A percentile compares a stretch with the other conserved stretches of the same genome.
Evolutionary conservation across 331 rosid genomes (phyloP).

Genomic region (Malus hybrid): DNA sequence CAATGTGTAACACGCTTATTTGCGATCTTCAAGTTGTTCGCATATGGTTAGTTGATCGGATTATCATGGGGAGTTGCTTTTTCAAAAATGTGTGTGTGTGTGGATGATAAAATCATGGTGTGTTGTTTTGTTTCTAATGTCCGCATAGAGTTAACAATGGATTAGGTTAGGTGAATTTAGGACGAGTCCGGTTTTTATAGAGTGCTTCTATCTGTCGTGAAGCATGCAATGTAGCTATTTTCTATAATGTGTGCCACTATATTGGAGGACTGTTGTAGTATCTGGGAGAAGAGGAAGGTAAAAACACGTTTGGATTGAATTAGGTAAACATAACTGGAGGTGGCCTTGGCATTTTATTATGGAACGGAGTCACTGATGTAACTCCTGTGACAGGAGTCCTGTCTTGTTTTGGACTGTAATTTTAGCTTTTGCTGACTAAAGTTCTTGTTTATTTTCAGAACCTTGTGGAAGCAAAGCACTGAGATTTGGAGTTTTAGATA

Average conservation of each 20-base stretch:
- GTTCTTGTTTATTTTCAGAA: slow-evolving; percentile 41
- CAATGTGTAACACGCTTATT: not conserved
- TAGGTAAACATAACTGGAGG: not conserved
- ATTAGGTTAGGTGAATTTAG: not conserved
- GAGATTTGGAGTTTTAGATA: slow-evolving; percentile 26
- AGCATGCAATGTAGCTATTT: not conserved
- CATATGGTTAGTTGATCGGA: too few relatives aligned
- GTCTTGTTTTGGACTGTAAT: not conserved
- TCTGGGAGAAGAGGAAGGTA: not conserved
- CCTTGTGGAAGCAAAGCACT: slow-evolving; percentile 43
- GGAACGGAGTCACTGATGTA: not conserved
- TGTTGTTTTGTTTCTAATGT: not conserved
- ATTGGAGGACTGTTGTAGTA: not conserved
- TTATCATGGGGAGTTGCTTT: not conserved
- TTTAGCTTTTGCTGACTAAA: slow-evolving; percentile 11
- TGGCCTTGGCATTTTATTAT: not conserved
- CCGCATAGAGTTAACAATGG: not conserved
- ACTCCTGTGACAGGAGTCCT: too few relatives aligned
- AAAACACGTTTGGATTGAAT: not conserved
- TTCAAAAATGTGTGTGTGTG: too few relatives aligned
- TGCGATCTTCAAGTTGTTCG: not conserved
- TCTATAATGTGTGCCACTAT: not conserved
- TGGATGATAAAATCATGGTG: too few relatives aligned
- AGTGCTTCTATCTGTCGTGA: not conserved
- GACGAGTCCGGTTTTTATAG: not conserved